Evolutionary conservation across 441 rosid genomes (phyloP).

Genomic region (Cnidoscolus chayamansa): DNA sequence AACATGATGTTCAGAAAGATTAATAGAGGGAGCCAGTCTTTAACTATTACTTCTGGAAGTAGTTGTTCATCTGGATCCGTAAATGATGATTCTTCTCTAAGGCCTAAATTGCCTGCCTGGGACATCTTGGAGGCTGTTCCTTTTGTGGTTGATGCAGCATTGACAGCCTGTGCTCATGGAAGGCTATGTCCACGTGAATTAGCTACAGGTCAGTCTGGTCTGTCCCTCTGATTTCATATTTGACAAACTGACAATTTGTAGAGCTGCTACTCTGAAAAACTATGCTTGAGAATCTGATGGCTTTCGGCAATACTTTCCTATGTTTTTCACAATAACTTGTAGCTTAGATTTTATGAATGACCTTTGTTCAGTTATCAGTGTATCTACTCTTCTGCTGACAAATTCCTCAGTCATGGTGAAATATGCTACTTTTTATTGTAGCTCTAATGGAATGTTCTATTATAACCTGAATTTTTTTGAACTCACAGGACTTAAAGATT

Average conservation of each 20-base stretch:
- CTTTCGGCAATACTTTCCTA: conserved; percentile 6
- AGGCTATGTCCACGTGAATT: conserved; percentile 92
- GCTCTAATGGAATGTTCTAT: conserved; percentile 7
- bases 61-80: conserved; percentile 72
- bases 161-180: conserved; percentile 95
- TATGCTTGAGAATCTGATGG: conserved; percentile 13
- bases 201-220: conserved; percentile 69
- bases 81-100: conserved; percentile 56
- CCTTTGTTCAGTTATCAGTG: background rate
- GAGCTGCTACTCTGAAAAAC: background rate
- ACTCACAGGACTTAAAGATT: conserved; percentile 81
- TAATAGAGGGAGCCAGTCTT: conserved; percentile 55
- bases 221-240: conserved; percentile 20
- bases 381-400: background rate
- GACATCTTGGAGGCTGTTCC: conserved; percentile 92
- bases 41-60: conserved; percentile 78
- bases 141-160: conserved; percentile 85
- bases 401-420: conserved; percentile 7
- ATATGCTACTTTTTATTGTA: background rate
- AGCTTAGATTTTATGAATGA: conserved; percentile 3
- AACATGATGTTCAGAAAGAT: conserved; percentile 92
- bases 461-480: conserved; percentile 18
- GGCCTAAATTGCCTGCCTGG: conserved; percentile 95
- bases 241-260: conserved; percentile 1
- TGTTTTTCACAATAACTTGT: background rate